Percentiles rank a stretch among this genome's conserved stretches.
Evolutionary conservation across 768 basidiomycete species (phyloP).

Genomic region (Grammothele lineata): DNA sequence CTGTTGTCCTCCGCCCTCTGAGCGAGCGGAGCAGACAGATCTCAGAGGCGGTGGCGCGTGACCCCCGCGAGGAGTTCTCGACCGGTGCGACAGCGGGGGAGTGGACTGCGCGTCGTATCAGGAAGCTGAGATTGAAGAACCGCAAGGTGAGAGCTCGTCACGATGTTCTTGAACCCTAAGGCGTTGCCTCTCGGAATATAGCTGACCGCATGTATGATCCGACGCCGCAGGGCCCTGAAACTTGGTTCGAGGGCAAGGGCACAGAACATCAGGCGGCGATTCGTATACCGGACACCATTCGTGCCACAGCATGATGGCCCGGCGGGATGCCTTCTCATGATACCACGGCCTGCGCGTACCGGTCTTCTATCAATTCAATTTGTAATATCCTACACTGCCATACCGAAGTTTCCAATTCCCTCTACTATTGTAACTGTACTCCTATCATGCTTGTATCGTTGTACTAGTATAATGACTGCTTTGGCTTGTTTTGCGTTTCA

Average conservation of each 20-base stretch:
- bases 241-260: slow-evolving; percentile 25
- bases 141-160: slow-evolving; percentile 21
- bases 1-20: slow-evolving; percentile 27
- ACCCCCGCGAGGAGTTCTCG: slow-evolving; percentile 17
- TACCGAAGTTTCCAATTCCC: too few species aligned
- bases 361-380: too few species aligned
- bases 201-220: background rate
- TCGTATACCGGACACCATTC: background rate
- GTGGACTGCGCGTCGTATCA: slow-evolving; percentile 23
- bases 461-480: too few species aligned
- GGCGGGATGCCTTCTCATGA: too few species aligned
- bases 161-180: too few species aligned
- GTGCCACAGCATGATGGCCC: slow-evolving; percentile 2
- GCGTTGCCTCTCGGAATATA: too few species aligned
- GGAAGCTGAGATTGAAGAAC: slow-evolving; percentile 23
- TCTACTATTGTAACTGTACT: too few species aligned
- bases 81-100: slow-evolving; percentile 22
- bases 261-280: slow-evolving; percentile 22
- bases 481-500: too few species aligned
- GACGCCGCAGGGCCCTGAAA: slow-evolving; percentile 19
- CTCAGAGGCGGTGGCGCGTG: slow-evolving; percentile 16
- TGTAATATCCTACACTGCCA: too few species aligned
- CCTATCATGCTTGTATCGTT: too few species aligned
- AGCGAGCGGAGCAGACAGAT: slow-evolving; percentile 21
- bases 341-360: too few species aligned